Percentiles rank a stretch among this genome's conserved stretches.
These are phyloP conservation scores for Argentina anserina DNA, from an alignment of 306 rosid genomes.

Conservation along the genomic window DNA sequence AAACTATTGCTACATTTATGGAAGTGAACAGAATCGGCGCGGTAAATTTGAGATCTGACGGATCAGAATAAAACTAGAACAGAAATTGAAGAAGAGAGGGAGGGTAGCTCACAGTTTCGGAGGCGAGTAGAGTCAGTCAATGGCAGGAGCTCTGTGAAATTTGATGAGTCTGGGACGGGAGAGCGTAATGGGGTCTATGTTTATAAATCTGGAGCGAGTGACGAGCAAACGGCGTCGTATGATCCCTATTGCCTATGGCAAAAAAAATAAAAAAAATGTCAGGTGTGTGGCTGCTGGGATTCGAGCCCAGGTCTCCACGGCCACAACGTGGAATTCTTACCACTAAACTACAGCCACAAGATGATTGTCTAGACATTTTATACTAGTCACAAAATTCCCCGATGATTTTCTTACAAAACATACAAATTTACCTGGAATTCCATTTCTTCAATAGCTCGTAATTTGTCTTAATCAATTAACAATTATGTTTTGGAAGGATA, in stretches of 20 bases:
- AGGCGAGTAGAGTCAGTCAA: not conserved
- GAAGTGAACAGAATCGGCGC: not conserved
- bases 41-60: not conserved
- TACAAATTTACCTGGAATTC: too few species aligned
- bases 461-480: too few species aligned
- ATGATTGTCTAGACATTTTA: too few species aligned
- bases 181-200: not conserved
- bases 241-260: rapidly evolving
- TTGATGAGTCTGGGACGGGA: too few species aligned
- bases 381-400: too few species aligned
- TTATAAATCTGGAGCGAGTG: not conserved
- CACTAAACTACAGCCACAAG: slow-evolving; percentile 29
- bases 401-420: too few species aligned
- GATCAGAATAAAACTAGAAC: not conserved
- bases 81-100: not conserved
- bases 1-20: too few species aligned
- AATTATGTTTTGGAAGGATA: too few species aligned
- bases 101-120: not conserved
- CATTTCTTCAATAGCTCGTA: too few species aligned
- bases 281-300: slow-evolving; percentile 19
- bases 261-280: rapidly evolving
- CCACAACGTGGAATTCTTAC: slow-evolving; percentile 39
- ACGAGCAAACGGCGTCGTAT: not conserved
- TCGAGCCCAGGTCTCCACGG: slow-evolving; percentile 32
- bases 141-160: not conserved